Conservation (phyloP, 2,329 filamentous ascomycete species). For the Calonectria pauciramosa region DNA sequence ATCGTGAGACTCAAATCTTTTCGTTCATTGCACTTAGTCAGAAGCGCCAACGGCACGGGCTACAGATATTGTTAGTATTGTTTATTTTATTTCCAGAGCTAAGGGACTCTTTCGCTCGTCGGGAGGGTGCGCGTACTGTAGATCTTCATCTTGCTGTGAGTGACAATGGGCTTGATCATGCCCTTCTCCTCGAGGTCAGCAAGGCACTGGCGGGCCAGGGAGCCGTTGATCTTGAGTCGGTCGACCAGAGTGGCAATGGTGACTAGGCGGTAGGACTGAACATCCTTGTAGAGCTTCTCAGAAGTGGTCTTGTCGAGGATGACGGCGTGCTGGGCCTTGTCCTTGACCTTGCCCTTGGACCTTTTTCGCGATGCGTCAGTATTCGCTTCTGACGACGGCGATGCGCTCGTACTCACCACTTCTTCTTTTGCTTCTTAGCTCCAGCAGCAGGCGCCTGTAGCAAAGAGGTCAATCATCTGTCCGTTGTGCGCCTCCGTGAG, state of each 20-base stretch:
- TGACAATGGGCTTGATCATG: constrained; percentile 97
- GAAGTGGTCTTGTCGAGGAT: constrained; percentile 97
- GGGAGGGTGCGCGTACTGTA: constrained; percentile 76
- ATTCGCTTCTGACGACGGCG: constrained; percentile 30
- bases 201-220: constrained; percentile 90
- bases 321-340: constrained; percentile 99
- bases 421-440: constrained; percentile 67
- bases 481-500: constrained; percentile 28
- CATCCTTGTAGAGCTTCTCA: constrained; percentile 99
- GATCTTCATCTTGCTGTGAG: constrained; percentile 97
- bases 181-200: constrained; percentile 97
- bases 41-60: constrained; percentile 73
- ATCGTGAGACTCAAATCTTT: constrained; percentile 53
- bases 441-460: constrained; percentile 60
- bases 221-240: constrained; percentile 99
- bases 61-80: constrained; percentile 54
- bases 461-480: constrained; percentile 39
- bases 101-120: constrained; percentile 6
- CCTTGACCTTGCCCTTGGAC: constrained; percentile 86
- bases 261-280: constrained; percentile 99
- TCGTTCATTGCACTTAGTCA: constrained; percentile 52
- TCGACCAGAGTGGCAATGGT: constrained; percentile 99
- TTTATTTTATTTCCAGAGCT: neutral
- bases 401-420: constrained; percentile 54
- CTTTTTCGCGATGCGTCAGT: constrained; percentile 40